These are phyloP conservation scores for Limnomonas spitsbergensis DNA, from an alignment of 139 green algal genomes.

Conservation along the genomic window DNA sequence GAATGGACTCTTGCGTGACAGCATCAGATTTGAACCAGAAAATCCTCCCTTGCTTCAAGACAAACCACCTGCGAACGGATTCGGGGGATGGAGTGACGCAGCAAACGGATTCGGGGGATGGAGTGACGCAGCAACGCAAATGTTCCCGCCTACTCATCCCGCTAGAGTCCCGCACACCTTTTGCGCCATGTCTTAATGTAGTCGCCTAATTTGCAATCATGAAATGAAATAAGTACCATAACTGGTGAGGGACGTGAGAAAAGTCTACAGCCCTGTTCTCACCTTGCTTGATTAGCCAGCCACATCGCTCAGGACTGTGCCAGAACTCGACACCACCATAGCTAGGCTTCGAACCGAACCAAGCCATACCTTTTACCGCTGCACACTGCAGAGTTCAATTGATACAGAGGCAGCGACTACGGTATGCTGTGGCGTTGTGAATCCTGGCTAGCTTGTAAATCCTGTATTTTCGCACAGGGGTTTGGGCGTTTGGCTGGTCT, in stretches of 20 bases:
- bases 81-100: not conserved
- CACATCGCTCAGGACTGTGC: slow-evolving; percentile 75
- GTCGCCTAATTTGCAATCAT: slow-evolving; percentile 67
- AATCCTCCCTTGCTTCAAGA: slow-evolving; percentile 97
- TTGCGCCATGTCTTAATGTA: slow-evolving; percentile 93
- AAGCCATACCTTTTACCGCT: too few relatives aligned
- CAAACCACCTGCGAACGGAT: slow-evolving; percentile 82
- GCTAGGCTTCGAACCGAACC: not conserved
- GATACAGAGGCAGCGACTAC: too few relatives aligned
- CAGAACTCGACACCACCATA: slow-evolving; percentile 80
- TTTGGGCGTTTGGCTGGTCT: too few relatives aligned
- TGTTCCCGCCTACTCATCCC: not conserved
- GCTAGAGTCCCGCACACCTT: slow-evolving; percentile 44
- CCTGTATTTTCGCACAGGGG: too few relatives aligned
- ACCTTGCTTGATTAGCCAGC: slow-evolving; percentile 96
- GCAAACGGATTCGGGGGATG: not conserved
- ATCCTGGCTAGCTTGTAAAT: too few relatives aligned
- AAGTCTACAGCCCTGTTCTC: slow-evolving; percentile 11
- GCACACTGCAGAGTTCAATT: too few relatives aligned
- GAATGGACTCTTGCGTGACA: slow-evolving; percentile 76
- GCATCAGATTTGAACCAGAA: slow-evolving; percentile 97
- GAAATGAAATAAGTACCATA: not conserved
- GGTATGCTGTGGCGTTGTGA: too few relatives aligned
- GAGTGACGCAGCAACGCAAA: not conserved
- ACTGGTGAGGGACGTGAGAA: not conserved